Percentiles rank a stretch among this genome's conserved stretches.
Evolutionary conservation across 2,329 filamentous ascomycete genomes (phyloP).

Genomic region (Pezicula radicicola): DNA sequence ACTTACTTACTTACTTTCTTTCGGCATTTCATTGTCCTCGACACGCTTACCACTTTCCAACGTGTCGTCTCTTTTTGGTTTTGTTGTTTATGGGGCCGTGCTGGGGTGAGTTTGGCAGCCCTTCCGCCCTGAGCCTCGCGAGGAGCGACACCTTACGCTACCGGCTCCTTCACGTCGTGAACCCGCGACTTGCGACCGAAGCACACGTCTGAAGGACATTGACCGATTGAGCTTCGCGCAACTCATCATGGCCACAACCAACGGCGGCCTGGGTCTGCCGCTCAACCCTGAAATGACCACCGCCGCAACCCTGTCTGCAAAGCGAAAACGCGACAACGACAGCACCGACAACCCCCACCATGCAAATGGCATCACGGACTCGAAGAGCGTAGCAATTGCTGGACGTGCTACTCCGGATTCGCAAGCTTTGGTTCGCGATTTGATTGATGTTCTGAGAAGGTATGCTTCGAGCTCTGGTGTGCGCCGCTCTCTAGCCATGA

Average conservation of each 20-base stretch:
- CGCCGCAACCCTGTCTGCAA: slow-evolving; percentile 36
- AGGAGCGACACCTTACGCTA: slow-evolving; percentile 2
- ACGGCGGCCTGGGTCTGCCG: slow-evolving; percentile 38
- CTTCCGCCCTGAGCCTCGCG: background rate
- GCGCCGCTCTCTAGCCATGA: background rate
- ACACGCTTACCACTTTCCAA: background rate
- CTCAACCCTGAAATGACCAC: slow-evolving; percentile 22
- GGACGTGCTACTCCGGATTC: slow-evolving; percentile 25
- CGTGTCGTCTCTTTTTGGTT: background rate
- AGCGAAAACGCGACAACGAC: slow-evolving; percentile 55
- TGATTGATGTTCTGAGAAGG: slow-evolving; percentile 40
- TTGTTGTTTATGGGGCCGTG: too few relatives aligned
- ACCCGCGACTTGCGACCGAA: slow-evolving; percentile 17
- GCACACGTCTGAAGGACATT: slow-evolving; percentile 5
- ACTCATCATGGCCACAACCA: slow-evolving; percentile 29
- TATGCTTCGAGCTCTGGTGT: slow-evolving; percentile 29
- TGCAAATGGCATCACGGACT: slow-evolving; percentile 20
- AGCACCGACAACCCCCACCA: slow-evolving; percentile 34
- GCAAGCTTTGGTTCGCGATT: slow-evolving; percentile 36
- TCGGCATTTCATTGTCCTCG: too few relatives aligned
- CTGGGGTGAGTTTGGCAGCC: background rate
- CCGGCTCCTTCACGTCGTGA: slow-evolving; percentile 4
- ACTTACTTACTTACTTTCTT: too few relatives aligned
- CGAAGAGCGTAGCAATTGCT: slow-evolving; percentile 13
- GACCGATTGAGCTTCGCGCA: slow-evolving; percentile 8